Evolutionary conservation across 345 rosid species (phyloP), one percentile per base, ranked within the genome.

Genomic region (Ailanthus altissimus): DNA sequence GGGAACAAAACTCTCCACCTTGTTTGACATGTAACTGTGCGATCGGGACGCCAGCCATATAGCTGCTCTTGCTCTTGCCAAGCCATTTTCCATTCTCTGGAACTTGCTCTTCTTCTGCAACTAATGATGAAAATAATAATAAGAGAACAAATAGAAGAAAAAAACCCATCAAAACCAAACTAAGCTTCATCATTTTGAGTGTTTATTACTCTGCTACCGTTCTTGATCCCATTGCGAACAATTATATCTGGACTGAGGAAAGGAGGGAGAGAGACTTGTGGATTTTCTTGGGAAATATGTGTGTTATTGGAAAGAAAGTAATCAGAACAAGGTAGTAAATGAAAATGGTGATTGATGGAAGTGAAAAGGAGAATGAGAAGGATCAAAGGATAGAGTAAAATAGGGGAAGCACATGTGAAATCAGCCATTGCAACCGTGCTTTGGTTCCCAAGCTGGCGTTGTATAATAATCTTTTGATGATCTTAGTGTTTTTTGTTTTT

Each of bases 51-150:
- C 95, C 53, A 57, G 58, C 15, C 64, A 74, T 61, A 92, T 91
- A 18, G 92, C 90, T 5, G 87, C 90, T 78, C 97, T 85, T 4
- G 95, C 89, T 67, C 78, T 86, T 5, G 91, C 91, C 46, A 93
- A 75, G 0, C 90, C 90, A 71, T 84, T 88, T 78, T 93, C 93
- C 40, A 85, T 77, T 76, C 80, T 86, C 77, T 85, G 86, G 26
- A 56, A 76, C 78, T 4, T 69, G 61, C 81, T 79, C 80, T 74
- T 80, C 54, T 49, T 46, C 62, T 58, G 70, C 68, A 46, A 73
- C 83, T 58, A 67, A 20, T 16, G 5, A 42, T 8, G 8, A 54
- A 20, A 67, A 26, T 47, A 46, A 26, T 8, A 74, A 42, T 8
- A 57, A 36, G 8, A 18, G 21, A 2, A 12, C 16, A 56, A 2